Evolutionary conservation across 2,329 filamentous ascomycete genomes (phyloP).

Genomic region (Fonsecaea monophora): DNA sequence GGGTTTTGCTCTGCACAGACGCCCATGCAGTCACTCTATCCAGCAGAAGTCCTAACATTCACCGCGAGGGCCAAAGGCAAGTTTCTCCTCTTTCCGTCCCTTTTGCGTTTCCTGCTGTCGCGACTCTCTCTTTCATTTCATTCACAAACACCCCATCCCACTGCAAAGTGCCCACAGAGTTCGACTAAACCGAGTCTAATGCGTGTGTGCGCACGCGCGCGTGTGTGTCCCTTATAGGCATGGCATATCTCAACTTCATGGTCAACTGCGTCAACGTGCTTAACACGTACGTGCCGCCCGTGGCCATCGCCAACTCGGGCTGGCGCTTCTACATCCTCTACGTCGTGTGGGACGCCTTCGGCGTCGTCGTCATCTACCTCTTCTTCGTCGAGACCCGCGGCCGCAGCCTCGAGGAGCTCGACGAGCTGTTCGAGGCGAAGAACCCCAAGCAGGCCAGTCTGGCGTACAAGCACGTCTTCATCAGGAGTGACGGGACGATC

Average conservation of each 20-base stretch:
- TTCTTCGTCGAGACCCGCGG: slow-evolving; percentile 60
- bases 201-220: too few species aligned
- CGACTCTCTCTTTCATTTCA: neutral
- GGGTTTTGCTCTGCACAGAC: slow-evolving; percentile 42
- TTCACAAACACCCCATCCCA: neutral
- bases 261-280: slow-evolving; percentile 52
- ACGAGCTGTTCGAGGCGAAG: slow-evolving; percentile 52
- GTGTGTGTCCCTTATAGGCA: neutral
- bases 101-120: neutral
- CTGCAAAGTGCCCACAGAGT: neutral
- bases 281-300: slow-evolving; percentile 34
- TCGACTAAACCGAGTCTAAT: neutral
- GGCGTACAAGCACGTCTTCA: slow-evolving; percentile 13
- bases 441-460: slow-evolving; percentile 34
- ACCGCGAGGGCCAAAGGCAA: slow-evolving; percentile 62
- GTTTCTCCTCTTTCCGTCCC: neutral
- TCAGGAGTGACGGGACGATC: neutral
- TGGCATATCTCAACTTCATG: slow-evolving; percentile 57
- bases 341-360: slow-evolving; percentile 43
- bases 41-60: slow-evolving; percentile 60
- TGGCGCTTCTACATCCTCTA: slow-evolving; percentile 54
- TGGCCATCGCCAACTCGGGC: slow-evolving; percentile 29
- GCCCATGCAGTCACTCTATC: slow-evolving; percentile 56
- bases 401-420: slow-evolving; percentile 61
- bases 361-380: slow-evolving; percentile 53